Evolutionary conservation across 495 filamentous ascomycete species (phyloP), one percentile per base, ranked within the genome.

Genomic region (Acidomyces sp.): DNA sequence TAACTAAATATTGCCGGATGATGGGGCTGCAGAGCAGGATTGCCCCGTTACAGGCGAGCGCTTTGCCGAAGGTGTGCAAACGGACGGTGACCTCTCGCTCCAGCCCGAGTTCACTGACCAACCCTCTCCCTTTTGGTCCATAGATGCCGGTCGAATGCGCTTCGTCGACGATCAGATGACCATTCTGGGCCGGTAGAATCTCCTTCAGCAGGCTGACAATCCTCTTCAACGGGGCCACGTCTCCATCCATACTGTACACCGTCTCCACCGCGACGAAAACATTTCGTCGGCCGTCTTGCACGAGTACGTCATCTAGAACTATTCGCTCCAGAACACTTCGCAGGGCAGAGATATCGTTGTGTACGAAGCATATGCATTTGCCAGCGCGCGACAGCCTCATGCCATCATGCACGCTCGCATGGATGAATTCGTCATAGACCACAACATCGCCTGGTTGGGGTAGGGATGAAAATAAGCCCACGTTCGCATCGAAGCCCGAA

Each of bases 231-330:
- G 78, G 80, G 7, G 70, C 71, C 6, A 82, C 51, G 57, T 86
- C 81, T 0, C 83, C 83, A 53, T 88, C 81, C 83, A 90, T 90
- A 40, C 77, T 83, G 55, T 90, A 90, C n/a, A 86, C 60, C 2
- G 70, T 68, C 52, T 90, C 83, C 0, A 86, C 63, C 1, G 75
- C 75, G 16, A 88, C 64, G 49, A 88, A 77, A 5, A 78, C 61
- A 49, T 68, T 74, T 17, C 50, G 47, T 27, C 53, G 49, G 2
- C 70, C 66, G 11, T 45, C 50, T 23, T 18, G 36, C 11, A 70
- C n/a, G 53, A 20, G 0, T 39, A 54, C 47, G 3, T 54, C 48
- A 0, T 65, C 65, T 3, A 53, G 34, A 1, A 63, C 46, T 28
- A 66, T 43, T 0, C 49, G 27, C n/a, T 51, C 16, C 12, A 80